Evolutionary conservation across 2,329 filamentous ascomycete genomes (phyloP).

Genomic region (Colletotrichum cereale): DNA sequence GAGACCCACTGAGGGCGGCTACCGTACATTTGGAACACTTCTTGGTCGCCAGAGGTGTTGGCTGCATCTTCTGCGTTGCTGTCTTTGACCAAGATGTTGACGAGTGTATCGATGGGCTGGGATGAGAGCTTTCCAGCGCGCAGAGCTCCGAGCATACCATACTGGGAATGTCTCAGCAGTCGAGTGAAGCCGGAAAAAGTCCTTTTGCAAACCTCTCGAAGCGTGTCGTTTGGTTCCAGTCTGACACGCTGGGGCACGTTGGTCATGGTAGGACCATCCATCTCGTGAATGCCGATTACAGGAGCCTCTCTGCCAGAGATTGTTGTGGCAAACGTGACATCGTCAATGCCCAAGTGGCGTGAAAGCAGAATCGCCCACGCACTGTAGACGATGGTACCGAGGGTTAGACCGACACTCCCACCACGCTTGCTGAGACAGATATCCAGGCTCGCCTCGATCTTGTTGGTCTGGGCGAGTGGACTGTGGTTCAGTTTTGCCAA

Average conservation of each 20-base stretch:
- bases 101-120: constrained; percentile 39
- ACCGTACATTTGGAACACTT: constrained; percentile 25
- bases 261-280: constrained; percentile 60
- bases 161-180: constrained; percentile 43
- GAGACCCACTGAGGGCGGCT: constrained; percentile 16
- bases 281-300: constrained; percentile 57
- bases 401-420: background rate
- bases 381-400: constrained; percentile 34
- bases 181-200: constrained; percentile 41
- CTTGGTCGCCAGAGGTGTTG: constrained; percentile 12
- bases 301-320: constrained; percentile 58
- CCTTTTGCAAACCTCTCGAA: constrained; percentile 44
- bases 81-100: constrained; percentile 35
- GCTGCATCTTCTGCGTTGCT: background rate
- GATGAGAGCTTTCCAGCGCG: constrained; percentile 6
- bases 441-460: background rate
- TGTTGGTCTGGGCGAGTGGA: background rate
- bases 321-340: constrained; percentile 56
- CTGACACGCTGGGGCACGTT: constrained; percentile 43
- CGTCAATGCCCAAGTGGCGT: constrained; percentile 45
- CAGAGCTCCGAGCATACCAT: constrained; percentile 43
- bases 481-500: background rate
- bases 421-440: constrained; percentile 15
- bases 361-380: constrained; percentile 42
- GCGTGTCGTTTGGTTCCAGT: constrained; percentile 31